These are phyloP conservation scores for Tolypocladium ovalisporum DNA, from an alignment of 2,329 filamentous ascomycete genomes.

Conservation along the genomic window DNA sequence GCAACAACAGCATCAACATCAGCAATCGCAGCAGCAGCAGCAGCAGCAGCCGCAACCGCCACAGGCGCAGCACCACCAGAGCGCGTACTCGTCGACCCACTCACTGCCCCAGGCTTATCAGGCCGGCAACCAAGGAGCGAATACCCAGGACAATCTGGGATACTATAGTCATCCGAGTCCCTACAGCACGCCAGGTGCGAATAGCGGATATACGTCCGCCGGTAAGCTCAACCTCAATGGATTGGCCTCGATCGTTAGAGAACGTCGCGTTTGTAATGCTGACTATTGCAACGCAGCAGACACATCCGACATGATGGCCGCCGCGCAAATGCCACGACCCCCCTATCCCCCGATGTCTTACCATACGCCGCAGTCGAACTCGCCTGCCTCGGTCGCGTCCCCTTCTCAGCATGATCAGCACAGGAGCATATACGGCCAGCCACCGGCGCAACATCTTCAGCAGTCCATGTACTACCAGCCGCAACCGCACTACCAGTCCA, in stretches of 20 bases:
- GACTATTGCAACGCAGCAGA: slow-evolving; percentile 25
- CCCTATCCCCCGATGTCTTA: slow-evolving; percentile 83
- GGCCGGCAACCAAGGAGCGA: slow-evolving; percentile 49
- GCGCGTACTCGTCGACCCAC: slow-evolving; percentile 58
- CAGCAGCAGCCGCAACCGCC: slow-evolving; percentile 47
- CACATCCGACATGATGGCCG: slow-evolving; percentile 57
- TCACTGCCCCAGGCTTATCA: slow-evolving; percentile 58
- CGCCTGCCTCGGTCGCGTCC: slow-evolving; percentile 85
- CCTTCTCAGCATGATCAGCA: slow-evolving; percentile 84
- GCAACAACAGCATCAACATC: slow-evolving; percentile 15
- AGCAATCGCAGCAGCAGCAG: slow-evolving; percentile 48
- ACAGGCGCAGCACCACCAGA: slow-evolving; percentile 46
- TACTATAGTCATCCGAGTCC: slow-evolving; percentile 73
- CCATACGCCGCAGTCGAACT: slow-evolving; percentile 90
- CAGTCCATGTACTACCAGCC: slow-evolving; percentile 67
- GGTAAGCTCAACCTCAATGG: slow-evolving; percentile 43
- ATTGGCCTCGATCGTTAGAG: slow-evolving; percentile 2
- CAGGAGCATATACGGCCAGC: slow-evolving; percentile 74
- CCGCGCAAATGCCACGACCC: slow-evolving; percentile 58
- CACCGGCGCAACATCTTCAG: slow-evolving; percentile 66
- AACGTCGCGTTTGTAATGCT: slow-evolving; percentile 7
- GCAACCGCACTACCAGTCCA: slow-evolving; percentile 52
- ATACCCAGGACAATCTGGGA: slow-evolving; percentile 53
- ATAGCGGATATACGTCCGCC: slow-evolving; percentile 77
- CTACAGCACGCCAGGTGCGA: slow-evolving; percentile 72